Evolutionary conservation across 164 flowering plant species (phyloP).

Genomic region (grape (Vitis vinifera)): DNA sequence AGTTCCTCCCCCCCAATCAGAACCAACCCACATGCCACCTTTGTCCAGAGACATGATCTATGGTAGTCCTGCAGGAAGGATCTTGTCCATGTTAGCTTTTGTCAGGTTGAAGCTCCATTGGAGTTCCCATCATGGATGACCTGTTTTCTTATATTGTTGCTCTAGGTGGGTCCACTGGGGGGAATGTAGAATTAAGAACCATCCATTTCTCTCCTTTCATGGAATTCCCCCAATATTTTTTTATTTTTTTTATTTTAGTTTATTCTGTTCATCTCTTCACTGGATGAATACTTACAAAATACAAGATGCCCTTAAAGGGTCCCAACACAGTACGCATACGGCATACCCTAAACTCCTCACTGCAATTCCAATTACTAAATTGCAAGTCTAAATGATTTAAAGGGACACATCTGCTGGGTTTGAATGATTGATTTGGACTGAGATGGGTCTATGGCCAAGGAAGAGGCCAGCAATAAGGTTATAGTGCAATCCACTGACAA

Average conservation of each 20-base stretch:
- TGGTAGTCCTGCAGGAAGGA: conserved; percentile 30
- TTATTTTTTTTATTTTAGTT: background rate
- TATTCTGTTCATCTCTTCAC: no score
- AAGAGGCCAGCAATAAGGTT: background rate
- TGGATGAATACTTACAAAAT: no score
- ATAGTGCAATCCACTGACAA: background rate
- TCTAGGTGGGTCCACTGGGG: background rate
- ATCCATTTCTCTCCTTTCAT: conserved; percentile 18
- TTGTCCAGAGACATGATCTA: conserved; percentile 30
- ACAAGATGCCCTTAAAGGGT: no score
- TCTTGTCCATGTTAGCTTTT: conserved; percentile 41
- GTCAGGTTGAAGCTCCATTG: conserved; percentile 34
- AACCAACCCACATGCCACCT: conserved; percentile 27
- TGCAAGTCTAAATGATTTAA: conserved; percentile 1
- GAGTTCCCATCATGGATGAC: conserved; percentile 13
- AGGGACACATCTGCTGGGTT: conserved; percentile 7
- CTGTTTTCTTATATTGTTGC: background rate
- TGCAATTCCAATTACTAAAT: background rate
- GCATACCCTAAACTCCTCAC: no score
- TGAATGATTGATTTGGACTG: conserved; percentile 16
- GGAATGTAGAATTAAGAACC: conserved; percentile 1
- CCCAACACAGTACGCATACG: no score
- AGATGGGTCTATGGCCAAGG: background rate
- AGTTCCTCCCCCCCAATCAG: conserved; percentile 16
- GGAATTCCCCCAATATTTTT: background rate